phyloP scores from a whole-genome alignment of 805 yeast genomes.

The Starmerella etchellsii region DNA sequence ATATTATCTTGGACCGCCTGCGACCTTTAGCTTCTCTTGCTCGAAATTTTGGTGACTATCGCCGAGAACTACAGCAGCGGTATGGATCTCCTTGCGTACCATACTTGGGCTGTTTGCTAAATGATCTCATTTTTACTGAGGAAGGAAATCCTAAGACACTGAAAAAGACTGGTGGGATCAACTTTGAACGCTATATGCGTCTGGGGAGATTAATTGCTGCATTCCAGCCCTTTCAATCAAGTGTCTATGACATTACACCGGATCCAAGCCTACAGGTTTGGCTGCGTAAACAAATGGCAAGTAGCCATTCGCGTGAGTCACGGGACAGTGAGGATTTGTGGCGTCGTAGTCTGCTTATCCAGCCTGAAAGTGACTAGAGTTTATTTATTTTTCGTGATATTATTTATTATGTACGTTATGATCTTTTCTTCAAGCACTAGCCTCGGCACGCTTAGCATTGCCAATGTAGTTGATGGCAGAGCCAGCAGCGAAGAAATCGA shows the following conservation, averaged over 20 bases:
- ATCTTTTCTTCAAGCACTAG: background rate
- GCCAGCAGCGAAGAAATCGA: slow-evolving; percentile 93
- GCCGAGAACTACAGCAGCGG: slow-evolving; percentile 22
- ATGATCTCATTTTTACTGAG: slow-evolving; percentile 28
- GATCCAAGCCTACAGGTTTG: slow-evolving; percentile 22
- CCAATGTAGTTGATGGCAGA: slow-evolving; percentile 92
- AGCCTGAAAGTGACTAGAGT: slow-evolving; percentile 19
- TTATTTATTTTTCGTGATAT: background rate
- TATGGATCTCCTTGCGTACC: slow-evolving; percentile 26
- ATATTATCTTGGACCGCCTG: slow-evolving; percentile 20
- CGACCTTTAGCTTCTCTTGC: slow-evolving; percentile 25
- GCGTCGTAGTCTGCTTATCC: slow-evolving; percentile 28
- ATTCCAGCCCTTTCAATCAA: slow-evolving; percentile 26
- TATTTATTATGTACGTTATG: background rate
- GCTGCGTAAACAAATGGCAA: slow-evolving; percentile 27
- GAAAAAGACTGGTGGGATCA: slow-evolving; percentile 19
- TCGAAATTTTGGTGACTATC: slow-evolving; percentile 27
- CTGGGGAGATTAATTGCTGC: slow-evolving; percentile 24
- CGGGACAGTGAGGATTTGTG: slow-evolving; percentile 26
- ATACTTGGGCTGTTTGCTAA: slow-evolving; percentile 27
- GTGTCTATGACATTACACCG: slow-evolving; percentile 15
- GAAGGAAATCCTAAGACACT: slow-evolving; percentile 28
- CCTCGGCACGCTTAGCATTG: slow-evolving; percentile 24
- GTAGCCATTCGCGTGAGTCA: slow-evolving; percentile 22
- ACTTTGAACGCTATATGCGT: slow-evolving; percentile 28